phyloP scores from a whole-genome alignment of 805 yeast genomes.

The Candida tammaniensis region DNA sequence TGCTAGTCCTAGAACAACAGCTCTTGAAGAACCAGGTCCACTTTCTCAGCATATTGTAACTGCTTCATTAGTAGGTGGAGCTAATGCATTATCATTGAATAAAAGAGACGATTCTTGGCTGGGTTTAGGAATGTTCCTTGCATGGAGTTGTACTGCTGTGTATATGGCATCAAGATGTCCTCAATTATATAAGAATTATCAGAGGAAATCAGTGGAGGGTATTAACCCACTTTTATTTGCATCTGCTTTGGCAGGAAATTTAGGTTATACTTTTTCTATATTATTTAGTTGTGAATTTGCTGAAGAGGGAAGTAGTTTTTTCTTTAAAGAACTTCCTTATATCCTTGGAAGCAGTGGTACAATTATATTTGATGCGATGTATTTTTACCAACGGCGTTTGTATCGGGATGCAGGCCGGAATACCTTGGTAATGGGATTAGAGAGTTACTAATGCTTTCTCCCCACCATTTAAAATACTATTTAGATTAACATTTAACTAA shows the following conservation, averaged over 20 bases:
- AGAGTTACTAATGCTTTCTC: conserved; percentile 9
- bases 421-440: conserved; percentile 20
- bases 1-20: not conserved
- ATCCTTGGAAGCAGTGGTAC: conserved; percentile 87
- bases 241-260: conserved; percentile 76
- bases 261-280: conserved; percentile 74
- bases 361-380: conserved; percentile 66
- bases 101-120: conserved; percentile 4
- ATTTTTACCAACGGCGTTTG: conserved; percentile 57
- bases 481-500: too few relatives aligned
- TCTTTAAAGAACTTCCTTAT: conserved; percentile 74
- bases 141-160: conserved; percentile 77
- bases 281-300: conserved; percentile 57
- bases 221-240: conserved; percentile 76
- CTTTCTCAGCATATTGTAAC: conserved; percentile 13
- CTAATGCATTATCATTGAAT: conserved; percentile 15
- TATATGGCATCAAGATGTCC: conserved; percentile 83
- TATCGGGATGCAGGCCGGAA: conserved; percentile 23
- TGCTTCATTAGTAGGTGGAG: conserved; percentile 7
- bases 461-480: too few relatives aligned
- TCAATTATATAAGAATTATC: conserved; percentile 73
- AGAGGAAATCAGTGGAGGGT: conserved; percentile 82
- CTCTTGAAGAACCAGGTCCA: too few relatives aligned
- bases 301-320: conserved; percentile 42
- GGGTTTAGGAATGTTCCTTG: conserved; percentile 34